A percentile compares a stretch with the other conserved stretches of the same genome.
Conservation (phyloP, 768 basidiomycete genomes). For the Roridomyces roridus region DNA sequence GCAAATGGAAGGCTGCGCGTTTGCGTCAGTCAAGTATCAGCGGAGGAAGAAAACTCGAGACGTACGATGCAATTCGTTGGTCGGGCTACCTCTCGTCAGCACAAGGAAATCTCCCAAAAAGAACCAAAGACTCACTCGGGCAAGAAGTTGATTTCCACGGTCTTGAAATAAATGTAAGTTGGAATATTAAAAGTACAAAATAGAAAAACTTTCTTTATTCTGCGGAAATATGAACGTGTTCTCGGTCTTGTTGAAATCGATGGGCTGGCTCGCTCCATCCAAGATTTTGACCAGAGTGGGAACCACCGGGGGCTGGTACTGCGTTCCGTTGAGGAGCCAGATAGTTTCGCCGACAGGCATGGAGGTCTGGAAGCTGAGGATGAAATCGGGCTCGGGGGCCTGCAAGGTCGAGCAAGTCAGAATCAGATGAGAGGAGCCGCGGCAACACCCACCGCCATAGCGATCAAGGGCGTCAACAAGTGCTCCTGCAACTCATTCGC, state of each 20-base stretch:
- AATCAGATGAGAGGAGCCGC: too few species aligned
- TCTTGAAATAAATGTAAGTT: too few species aligned
- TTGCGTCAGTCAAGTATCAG: too few species aligned
- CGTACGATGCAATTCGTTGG: constrained; percentile 19
- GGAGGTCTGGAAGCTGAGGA: constrained; percentile 31
- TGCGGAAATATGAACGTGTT: constrained; percentile 47
- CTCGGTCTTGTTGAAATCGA: constrained; percentile 40
- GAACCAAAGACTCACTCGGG: too few species aligned
- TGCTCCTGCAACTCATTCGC: constrained; percentile 9
- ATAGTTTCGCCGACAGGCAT: constrained; percentile 30
- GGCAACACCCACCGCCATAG: background rate
- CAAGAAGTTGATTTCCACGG: too few species aligned
- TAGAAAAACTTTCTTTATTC: too few species aligned
- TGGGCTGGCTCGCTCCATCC: constrained; percentile 34
- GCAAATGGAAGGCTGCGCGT: constrained; percentile 36
- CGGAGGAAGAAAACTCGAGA: too few species aligned
- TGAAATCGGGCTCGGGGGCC: constrained; percentile 19
- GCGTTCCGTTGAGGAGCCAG: constrained; percentile 41
- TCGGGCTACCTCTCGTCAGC: too few species aligned
- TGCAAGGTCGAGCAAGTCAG: too few species aligned
- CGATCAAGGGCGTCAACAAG: constrained; percentile 15
- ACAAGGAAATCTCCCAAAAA: too few species aligned
- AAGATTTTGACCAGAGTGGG: constrained; percentile 39
- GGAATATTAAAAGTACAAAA: too few species aligned
- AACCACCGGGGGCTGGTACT: constrained; percentile 15